These are phyloP conservation scores for Zygotorulaspora sp. DNA, from an alignment of 805 yeast species.

Conservation along the genomic window DNA sequence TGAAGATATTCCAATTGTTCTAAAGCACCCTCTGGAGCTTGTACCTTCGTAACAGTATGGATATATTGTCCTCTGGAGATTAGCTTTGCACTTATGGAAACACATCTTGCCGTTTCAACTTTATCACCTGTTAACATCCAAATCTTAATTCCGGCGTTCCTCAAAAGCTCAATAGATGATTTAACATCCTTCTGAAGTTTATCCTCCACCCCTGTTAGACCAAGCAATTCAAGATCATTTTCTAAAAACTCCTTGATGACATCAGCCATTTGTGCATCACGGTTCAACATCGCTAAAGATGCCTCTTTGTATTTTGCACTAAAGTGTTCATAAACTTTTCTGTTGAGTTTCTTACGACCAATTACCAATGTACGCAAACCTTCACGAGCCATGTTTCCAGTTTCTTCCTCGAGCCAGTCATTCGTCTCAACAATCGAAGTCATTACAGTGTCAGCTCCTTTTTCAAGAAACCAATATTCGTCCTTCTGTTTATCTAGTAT, in stretches of 20 bases:
- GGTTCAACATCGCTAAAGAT: slow-evolving; percentile 67
- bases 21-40: slow-evolving; percentile 58
- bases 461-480: slow-evolving; percentile 80
- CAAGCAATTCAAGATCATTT: slow-evolving; percentile 76
- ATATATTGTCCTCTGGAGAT: slow-evolving; percentile 92
- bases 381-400: slow-evolving; percentile 96
- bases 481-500: slow-evolving; percentile 57
- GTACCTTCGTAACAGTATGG: slow-evolving; percentile 71
- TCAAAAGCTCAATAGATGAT: slow-evolving; percentile 80
- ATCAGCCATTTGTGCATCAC: slow-evolving; percentile 70
- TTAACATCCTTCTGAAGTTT: slow-evolving; percentile 88
- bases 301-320: slow-evolving; percentile 64
- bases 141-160: slow-evolving; percentile 95
- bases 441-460: slow-evolving; percentile 98
- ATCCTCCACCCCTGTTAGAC: slow-evolving; percentile 97
- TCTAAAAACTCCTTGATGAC: slow-evolving; percentile 71
- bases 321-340: slow-evolving; percentile 57
- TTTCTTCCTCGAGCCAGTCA: slow-evolving; percentile 98
- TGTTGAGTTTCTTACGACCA: slow-evolving; percentile 70
- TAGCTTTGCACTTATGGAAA: slow-evolving; percentile 90
- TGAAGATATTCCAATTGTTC: slow-evolving; percentile 69
- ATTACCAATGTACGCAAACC: slow-evolving; percentile 93
- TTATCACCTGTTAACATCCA: slow-evolving; percentile 99
- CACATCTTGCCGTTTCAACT: slow-evolving; percentile 97
- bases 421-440: slow-evolving; percentile 69